Evolutionary conservation across 177 flowering plant genomes (phyloP).

Genomic region (Vitis hybrid): DNA sequence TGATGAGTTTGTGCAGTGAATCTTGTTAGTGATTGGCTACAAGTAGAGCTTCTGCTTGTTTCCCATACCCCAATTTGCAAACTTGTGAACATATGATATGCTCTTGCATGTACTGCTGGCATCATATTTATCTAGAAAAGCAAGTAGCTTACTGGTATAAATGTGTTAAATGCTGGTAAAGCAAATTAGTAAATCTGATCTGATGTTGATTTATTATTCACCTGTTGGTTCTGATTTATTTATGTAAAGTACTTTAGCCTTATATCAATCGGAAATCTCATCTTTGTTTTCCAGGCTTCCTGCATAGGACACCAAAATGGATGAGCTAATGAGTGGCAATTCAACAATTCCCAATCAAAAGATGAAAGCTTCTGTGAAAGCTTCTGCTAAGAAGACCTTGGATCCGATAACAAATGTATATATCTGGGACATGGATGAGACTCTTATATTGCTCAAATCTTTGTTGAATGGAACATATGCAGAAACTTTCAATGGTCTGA

Average conservation of each 20-base stretch:
- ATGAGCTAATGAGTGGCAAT: conserved; percentile 10
- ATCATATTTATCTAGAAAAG: not conserved
- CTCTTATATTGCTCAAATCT: conserved; percentile 85
- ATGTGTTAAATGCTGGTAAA: not conserved
- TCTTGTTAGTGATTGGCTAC: no score
- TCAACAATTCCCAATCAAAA: conserved; percentile 11
- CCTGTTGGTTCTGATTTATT: not conserved
- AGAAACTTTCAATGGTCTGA: conserved; percentile 56
- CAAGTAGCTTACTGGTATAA: not conserved
- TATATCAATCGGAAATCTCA: not conserved
- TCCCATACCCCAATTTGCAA: no score
- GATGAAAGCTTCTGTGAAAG: conserved; percentile 9
- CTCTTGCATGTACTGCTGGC: not conserved
- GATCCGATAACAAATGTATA: conserved; percentile 53
- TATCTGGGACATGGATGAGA: conserved; percentile 99
- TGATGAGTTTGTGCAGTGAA: no score
- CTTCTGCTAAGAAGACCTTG: conserved; percentile 14
- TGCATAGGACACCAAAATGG: conserved; percentile 19
- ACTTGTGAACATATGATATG: no score
- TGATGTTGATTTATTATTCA: not conserved
- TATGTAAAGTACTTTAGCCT: not conserved
- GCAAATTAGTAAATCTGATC: not conserved
- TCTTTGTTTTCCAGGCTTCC: conserved; percentile 16
- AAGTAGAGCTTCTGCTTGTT: no score
- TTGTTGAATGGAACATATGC: conserved; percentile 83